These are phyloP conservation scores for Ormosia emarginata DNA, from an alignment of 306 rosid genomes.

Conservation along the genomic window DNA sequence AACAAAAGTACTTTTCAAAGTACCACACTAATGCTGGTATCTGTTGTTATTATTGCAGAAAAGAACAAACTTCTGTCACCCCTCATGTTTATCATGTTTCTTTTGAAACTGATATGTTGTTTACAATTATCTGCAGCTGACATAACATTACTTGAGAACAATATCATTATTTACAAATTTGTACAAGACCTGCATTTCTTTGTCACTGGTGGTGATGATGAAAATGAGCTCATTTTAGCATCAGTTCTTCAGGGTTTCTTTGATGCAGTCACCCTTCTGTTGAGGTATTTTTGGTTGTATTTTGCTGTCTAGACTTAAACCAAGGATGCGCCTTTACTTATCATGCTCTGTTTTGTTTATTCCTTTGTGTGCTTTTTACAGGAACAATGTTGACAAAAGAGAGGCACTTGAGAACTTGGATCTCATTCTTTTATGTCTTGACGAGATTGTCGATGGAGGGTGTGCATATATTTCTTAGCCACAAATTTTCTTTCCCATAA, in stretches of 20 bases:
- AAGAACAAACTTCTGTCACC: background rate
- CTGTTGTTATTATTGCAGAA: background rate
- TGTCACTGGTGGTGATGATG: constrained; percentile 91
- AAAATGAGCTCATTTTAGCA: constrained; percentile 86
- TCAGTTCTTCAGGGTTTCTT: constrained; percentile 89
- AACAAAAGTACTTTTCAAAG: background rate
- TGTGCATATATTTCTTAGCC: constrained; percentile 33
- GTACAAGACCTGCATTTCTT: constrained; percentile 95
- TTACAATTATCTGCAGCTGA: constrained; percentile 64
- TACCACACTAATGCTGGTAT: background rate
- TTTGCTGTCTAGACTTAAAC: background rate
- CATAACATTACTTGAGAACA: constrained; percentile 80
- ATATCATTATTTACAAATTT: constrained; percentile 72
- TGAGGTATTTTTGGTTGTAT: constrained; percentile 51
- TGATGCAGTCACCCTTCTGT: constrained; percentile 80
- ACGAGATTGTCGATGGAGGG: constrained; percentile 96
- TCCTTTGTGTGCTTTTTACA: constrained; percentile 28
- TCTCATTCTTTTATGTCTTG: constrained; percentile 89
- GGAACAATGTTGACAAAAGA: constrained; percentile 86
- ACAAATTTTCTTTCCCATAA: background rate
- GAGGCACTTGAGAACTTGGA: constrained; percentile 99
- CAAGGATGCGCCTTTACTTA: background rate
- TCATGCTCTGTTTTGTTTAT: background rate
- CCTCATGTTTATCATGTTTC: constrained; percentile 11
- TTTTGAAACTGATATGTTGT: constrained; percentile 7